Evolutionary conservation across 805 yeast species (phyloP).

Genomic region (Wickerhamomyces bisporus): DNA sequence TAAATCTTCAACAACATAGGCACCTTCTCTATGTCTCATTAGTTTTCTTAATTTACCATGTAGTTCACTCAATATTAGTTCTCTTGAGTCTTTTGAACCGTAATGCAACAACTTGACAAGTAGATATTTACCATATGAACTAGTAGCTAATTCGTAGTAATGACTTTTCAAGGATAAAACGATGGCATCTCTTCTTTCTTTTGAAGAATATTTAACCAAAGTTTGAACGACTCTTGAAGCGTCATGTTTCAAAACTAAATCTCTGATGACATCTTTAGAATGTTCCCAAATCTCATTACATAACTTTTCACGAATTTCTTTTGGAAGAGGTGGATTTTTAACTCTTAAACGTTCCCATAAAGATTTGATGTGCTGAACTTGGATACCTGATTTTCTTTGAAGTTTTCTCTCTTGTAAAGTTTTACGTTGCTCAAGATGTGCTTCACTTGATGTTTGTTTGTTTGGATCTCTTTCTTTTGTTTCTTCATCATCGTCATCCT

Average conservation of each 20-base stretch:
- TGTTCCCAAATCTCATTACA: slow-evolving; percentile 83
- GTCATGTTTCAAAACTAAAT: slow-evolving; percentile 90
- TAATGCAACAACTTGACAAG: slow-evolving; percentile 86
- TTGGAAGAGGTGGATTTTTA: slow-evolving; percentile 75
- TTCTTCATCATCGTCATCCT: slow-evolving; percentile 22
- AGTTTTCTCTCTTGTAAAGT: slow-evolving; percentile 77
- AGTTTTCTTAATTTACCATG: slow-evolving; percentile 88
- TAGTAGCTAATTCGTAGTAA: slow-evolving; percentile 79
- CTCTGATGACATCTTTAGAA: slow-evolving; percentile 70
- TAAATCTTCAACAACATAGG: slow-evolving; percentile 92
- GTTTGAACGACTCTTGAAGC: slow-evolving; percentile 96
- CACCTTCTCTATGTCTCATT: slow-evolving; percentile 97
- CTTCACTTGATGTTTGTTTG: slow-evolving; percentile 53
- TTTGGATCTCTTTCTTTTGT: slow-evolving; percentile 27
- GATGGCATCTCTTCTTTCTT: slow-evolving; percentile 70
- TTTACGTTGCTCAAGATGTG: slow-evolving; percentile 79
- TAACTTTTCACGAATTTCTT: slow-evolving; percentile 67
- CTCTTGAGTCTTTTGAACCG: slow-evolving; percentile 80
- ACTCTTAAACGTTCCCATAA: slow-evolving; percentile 91
- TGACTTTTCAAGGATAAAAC: slow-evolving; percentile 66
- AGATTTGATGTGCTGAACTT: slow-evolving; percentile 77
- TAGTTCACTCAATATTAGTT: slow-evolving; percentile 70
- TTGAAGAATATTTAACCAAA: slow-evolving; percentile 77
- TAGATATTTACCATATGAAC: slow-evolving; percentile 90
- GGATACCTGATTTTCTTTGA: slow-evolving; percentile 80